Evolutionary conservation across 1,284 basidiomycete species (phyloP), one percentile per base, ranked within the genome.

Genomic region (Rhodotorula mucilaginosa): DNA sequence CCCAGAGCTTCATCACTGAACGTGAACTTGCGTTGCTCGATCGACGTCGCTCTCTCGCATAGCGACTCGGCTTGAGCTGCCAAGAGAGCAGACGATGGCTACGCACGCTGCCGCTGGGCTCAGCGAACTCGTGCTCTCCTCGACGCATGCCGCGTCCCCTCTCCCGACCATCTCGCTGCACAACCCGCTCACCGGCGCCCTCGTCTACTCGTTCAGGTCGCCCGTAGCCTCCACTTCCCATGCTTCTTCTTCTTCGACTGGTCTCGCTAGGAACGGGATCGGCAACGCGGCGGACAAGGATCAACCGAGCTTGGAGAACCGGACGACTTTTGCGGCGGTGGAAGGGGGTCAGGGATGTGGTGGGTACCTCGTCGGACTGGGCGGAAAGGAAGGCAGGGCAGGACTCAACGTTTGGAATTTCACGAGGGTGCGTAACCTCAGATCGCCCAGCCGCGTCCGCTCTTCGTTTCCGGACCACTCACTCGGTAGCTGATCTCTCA

Each of bases 331-430:
- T 18, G 78, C 79, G 0, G 74, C 73, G 58, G 78, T 82, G 2
- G 76, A 74, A 23, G 81, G 79, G 23, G 51, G 66, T 6, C 69
- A 80, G 47, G 82, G 82, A 3, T 61, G 76, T 1, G 83, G 82
- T 0, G 82, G 82, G 1, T 79, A 78, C 0, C 71, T 83, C 4
- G 78, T 82, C 60, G 81, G 81, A 8, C 79, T 82, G 0, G 70
- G 70, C 13, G 74, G 74, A 0, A 82, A 84, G 69, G 82, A 84
- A 61, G 81, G 81, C 0, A 82, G 83, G 65, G 80, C 81, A 0
- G 72, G 82, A 12, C 70, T 81, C 4, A 79, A 81, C 64, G 78
- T 83, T 2, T 84, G 83, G 83, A 82, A 81, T 4, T 83, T 82
- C 80, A 82, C 83, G 56, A 82, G 83, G 78, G 83, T 83, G 29